phyloP scores from a whole-genome alignment of 208 protist genomes.

The Trypanosoma cruzi region DNA sequence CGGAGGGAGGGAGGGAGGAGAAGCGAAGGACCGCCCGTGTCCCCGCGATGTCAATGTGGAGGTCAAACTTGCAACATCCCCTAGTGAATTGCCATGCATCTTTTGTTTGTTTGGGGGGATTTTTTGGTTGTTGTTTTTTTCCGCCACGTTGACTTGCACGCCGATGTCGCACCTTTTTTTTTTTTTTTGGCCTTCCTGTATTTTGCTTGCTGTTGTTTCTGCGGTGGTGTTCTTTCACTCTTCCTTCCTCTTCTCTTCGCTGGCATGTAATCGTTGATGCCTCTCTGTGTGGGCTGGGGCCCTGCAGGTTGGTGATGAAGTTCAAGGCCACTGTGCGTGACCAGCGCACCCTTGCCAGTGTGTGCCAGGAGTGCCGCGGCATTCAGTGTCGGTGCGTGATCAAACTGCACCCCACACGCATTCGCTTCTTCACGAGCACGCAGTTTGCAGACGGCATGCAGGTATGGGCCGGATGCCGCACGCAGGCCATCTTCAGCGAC shows the following conservation, averaged over 20 bases:
- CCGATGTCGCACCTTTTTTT: background rate
- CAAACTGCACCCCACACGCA: slow-evolving; percentile 55
- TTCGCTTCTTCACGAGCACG: slow-evolving; percentile 70
- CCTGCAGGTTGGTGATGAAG: slow-evolving; percentile 42
- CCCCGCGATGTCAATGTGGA: too few species aligned
- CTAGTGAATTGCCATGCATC: too few species aligned
- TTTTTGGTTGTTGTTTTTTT: too few species aligned
- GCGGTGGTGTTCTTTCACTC: slow-evolving; percentile 3
- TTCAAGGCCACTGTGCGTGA: slow-evolving; percentile 78
- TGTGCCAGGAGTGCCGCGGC: slow-evolving; percentile 66
- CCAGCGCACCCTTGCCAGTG: slow-evolving; percentile 44
- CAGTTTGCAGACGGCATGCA: slow-evolving; percentile 64
- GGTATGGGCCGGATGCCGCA: slow-evolving; percentile 72
- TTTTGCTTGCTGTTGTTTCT: slow-evolving; percentile 18
- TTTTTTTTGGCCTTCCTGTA: background rate
- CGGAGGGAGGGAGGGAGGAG: too few species aligned
- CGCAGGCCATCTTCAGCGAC: slow-evolving; percentile 63
- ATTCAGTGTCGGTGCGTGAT: slow-evolving; percentile 62
- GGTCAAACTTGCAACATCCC: too few species aligned
- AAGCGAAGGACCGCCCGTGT: too few species aligned
- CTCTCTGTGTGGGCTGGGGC: background rate
- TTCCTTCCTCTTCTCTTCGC: background rate
- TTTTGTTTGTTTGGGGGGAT: too few species aligned
- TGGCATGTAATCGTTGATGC: background rate
- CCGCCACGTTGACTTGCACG: too few species aligned